Percentiles rank a stretch among this genome's conserved stretches.
Evolutionary conservation across 176 grass and related monocot species (phyloP).

Genomic region (Oryza rufipogon): DNA sequence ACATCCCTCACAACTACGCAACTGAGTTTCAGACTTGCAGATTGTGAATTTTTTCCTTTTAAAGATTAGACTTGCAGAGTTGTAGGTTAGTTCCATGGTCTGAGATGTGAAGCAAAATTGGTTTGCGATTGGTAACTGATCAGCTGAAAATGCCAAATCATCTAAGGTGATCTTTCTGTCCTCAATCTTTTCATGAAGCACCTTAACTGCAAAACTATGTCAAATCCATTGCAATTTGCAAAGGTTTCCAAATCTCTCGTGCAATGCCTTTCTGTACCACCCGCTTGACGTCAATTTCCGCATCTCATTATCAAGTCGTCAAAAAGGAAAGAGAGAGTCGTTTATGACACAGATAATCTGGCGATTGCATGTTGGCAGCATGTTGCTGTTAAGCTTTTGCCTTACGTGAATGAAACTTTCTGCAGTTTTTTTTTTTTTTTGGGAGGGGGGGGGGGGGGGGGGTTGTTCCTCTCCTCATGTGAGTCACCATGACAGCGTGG

Average conservation of each 20-base stretch:
- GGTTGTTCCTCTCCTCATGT: neutral
- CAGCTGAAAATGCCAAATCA: neutral
- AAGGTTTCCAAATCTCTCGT: neutral
- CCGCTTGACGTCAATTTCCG: neutral
- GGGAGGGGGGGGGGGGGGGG: no score
- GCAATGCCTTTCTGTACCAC: neutral
- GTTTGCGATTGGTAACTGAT: neutral
- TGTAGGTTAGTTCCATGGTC: neutral
- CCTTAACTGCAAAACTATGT: neutral
- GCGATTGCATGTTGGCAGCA: neutral
- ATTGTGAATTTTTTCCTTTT: neutral
- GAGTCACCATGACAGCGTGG: neutral
- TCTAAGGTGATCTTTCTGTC: neutral
- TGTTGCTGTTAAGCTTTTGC: neutral
- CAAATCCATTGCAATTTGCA: neutral
- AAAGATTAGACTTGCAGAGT: neutral
- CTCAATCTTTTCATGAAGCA: neutral
- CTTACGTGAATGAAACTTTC: neutral
- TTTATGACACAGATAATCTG: neutral
- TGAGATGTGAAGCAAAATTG: neutral
- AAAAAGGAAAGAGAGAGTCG: neutral
- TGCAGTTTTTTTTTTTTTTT: neutral
- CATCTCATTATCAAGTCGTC: neutral
- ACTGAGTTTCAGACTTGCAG: slow-evolving; percentile 13
- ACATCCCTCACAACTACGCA: slow-evolving; percentile 41